Base-by-base conservation (phyloP, 1,139 yeast species). In the Casaregolazyma suthepensis region DNA sequence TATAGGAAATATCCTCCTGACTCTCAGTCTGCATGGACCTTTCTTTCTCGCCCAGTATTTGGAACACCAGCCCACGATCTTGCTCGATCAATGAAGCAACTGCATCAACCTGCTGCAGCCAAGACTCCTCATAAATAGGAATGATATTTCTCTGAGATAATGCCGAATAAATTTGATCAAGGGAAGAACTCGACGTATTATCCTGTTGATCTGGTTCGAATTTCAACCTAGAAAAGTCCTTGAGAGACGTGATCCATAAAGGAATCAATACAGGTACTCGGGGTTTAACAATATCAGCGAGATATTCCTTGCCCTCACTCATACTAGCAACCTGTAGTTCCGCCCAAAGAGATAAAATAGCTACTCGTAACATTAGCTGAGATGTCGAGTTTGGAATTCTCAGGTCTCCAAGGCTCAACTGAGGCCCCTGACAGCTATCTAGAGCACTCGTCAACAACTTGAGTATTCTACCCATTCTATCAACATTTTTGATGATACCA, bases 321-420 rank as follows among this genome's bases (percentile, higher is more conserved):
- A 55, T 57, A 37, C 72, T 62, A 29, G 80, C 74, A 37, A 87
- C 78, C 54, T 81, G 82, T 51, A 93, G 71, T 51, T 83, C 79
- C 0, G 98, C 96, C 98, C 99, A 93, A 40, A 96, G 83, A 58
- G 89, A 85, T 57, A 93, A 74, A 43, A 89, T 80, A 0, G 94
- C 80, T 19, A 89, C 71, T 58, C 83, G 83, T 48, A 89, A 77
- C 56, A 84, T 80, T 50, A 81, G 80, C 58, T 81, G 81, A 0
- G 75, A 72, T 57, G 71, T 72, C 2, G 69, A 66, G 38, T 73
- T 70, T 5, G 63, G 57, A 6, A 68, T 61, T 50, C 65, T 63
- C 50, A 74, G 58, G 10, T 69, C 75, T 0, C 91, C 85, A 38
- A 76, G 69, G 13, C 65, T 64, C 1, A 82, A 74, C 52, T 62